Evolutionary conservation across 352 stramenopile genomes (phyloP).

Genomic region (Phytophthora agathidicida): DNA sequence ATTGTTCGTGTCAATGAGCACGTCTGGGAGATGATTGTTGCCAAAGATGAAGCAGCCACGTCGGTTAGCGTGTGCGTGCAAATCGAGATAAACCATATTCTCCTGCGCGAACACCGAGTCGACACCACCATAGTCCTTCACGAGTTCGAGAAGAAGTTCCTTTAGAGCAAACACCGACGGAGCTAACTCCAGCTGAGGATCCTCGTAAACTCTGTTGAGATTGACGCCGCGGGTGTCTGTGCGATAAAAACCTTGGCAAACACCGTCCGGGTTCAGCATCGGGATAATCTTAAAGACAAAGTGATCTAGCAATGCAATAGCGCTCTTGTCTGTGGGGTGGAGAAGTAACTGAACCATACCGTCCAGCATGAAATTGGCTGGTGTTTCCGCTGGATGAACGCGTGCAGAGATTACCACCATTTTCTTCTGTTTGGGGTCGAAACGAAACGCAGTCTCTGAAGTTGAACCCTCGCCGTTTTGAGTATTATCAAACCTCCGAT

Average conservation of each 20-base stretch:
- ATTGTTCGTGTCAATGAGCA: constrained; percentile 7
- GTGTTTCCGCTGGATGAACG: constrained; percentile 87
- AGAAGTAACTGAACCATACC: constrained; percentile 89
- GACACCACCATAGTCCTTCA: constrained; percentile 37
- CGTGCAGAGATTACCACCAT: constrained; percentile 82
- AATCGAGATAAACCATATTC: constrained; percentile 83
- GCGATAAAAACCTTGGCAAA: constrained; percentile 88
- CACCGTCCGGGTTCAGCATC: constrained; percentile 93
- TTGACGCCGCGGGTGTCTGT: constrained; percentile 88
- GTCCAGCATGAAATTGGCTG: constrained; percentile 91
- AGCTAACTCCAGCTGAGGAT: constrained; percentile 45
- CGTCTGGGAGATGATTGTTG: constrained; percentile 64
- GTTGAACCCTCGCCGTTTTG: constrained; percentile 24
- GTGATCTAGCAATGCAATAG: constrained; percentile 68
- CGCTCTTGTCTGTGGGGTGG: constrained; percentile 48
- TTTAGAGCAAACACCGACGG: constrained; percentile 79
- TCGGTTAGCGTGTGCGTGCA: constrained; percentile 91
- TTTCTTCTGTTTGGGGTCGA: constrained; percentile 39
- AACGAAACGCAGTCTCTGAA: constrained; percentile 34
- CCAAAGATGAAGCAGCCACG: constrained; percentile 93
- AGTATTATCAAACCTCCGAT: constrained; percentile 13
- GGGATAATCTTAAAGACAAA: constrained; percentile 92
- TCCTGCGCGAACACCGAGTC: constrained; percentile 23
- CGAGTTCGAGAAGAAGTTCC: constrained; percentile 43
- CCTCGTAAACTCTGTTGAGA: constrained; percentile 90